These are phyloP conservation scores for Neoscytalidium dimidiatum DNA, from an alignment of 2,329 filamentous ascomycete genomes.

Conservation along the genomic window DNA sequence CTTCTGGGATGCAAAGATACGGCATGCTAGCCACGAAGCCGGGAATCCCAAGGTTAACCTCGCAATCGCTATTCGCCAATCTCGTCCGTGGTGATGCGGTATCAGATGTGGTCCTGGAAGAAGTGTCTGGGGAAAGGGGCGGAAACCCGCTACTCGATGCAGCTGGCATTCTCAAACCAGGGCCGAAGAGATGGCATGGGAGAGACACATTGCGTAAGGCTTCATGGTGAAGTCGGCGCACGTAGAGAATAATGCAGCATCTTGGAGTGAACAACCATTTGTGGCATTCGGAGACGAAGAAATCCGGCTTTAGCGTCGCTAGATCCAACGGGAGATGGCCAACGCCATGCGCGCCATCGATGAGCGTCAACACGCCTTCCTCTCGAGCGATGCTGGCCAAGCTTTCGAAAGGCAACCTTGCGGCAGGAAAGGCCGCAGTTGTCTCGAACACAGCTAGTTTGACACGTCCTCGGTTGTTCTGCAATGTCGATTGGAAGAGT, in stretches of 20 bases:
- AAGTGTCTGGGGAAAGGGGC: neutral
- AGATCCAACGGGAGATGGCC: neutral
- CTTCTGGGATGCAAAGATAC: neutral
- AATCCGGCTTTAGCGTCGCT: neutral
- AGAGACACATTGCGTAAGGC: neutral
- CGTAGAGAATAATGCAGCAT: neutral
- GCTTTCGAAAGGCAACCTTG: neutral
- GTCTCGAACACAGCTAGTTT: neutral
- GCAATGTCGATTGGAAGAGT: neutral
- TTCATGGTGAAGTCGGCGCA: neutral
- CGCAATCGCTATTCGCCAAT: neutral
- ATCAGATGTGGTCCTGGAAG: neutral
- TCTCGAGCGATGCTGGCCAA: neutral
- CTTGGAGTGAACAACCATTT: neutral
- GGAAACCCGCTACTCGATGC: neutral
- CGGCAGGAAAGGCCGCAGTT: neutral
- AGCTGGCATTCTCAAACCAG: neutral
- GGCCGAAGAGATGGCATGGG: neutral
- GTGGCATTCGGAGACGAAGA: neutral
- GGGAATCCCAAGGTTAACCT: neutral
- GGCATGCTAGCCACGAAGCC: neutral
- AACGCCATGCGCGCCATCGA: neutral
- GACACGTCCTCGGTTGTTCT: neutral
- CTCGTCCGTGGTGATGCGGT: neutral
- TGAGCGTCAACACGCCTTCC: neutral